Evolutionary conservation across 164 flowering plant species (phyloP), one percentile per base, ranked within the genome.

Genomic region (Paratinospora sagittata): DNA sequence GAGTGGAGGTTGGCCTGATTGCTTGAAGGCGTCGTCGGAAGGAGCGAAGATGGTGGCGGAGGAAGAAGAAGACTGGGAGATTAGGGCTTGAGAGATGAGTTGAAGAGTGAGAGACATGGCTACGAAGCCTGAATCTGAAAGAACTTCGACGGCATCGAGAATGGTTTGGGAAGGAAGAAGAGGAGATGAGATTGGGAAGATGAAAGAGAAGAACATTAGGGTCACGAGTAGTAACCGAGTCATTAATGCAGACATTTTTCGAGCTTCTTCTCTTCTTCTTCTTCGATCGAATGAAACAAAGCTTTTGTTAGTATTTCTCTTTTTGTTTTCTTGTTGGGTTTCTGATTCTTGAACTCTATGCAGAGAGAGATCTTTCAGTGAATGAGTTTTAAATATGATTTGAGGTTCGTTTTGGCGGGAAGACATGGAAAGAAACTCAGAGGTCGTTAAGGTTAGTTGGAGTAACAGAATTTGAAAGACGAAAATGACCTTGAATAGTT

Each of bases 1-100:
- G n/a, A 86, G 84, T 0, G 87, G 45, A 0, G 90, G 90, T 70
- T 90, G 96, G 5, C 96, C 96, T 39, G 80, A 78, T 8, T 23
- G 16, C 21, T 63, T 17, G 76, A 90, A 90, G 49, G 88, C 81
- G 13, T 74, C 0, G 65, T 90, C 92, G 8, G 90, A 68, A 10
- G 91, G 89, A 43, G 89, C 63, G 81, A 90, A 88, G 71, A 90
- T 72, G 43, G 92, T 88, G 65, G 76, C 77, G 66, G 80, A 63
- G 2, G 84, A 73, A 12, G 75, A 30, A 30, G 34, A 30, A 4
- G 34, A 70, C 8, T 63, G 65, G 6, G 79, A 27, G 33, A 73
- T 19, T 63, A 77, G 81, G 67, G 77, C 49, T 30, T 67, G 37
- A 60, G 82, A 76, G 74, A 78, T 63, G 76, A 84, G 79, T 30